Base-by-base conservation (phyloP, 2,329 filamentous ascomycete species). In the Hypomyces perniciosus region DNA sequence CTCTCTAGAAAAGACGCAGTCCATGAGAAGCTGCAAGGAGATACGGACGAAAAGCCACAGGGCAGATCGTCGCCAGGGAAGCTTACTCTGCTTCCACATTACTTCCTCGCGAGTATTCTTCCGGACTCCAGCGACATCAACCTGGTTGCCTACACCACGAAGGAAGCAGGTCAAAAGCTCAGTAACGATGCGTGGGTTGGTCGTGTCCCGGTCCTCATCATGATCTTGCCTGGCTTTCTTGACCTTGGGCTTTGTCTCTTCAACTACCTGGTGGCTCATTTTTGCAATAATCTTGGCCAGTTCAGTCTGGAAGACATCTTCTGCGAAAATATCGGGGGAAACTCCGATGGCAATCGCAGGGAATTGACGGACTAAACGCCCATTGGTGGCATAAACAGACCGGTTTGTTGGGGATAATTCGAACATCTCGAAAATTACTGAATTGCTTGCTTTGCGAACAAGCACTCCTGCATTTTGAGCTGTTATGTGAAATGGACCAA, bases 91-190 rank as follows among this genome's bases (percentile, higher is more conserved):
- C 2, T 57, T 52, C 66, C 69, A 81, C 8, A 77, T 50, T 1
- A 81, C 70, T n/a, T 83, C 79, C 41, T 83, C 78, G 2, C 77
- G 72, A 0, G 75, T 77, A 31, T 75, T 65, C 51, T 83, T 84
- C 42, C 55, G 62, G 26, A 83, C 8, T 45, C 43, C 29, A 10
- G 4, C 12, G 8, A 34, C 43, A 33, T 45, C 4, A 20, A 43
- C 41, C 13, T 6, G 2, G 6, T 48, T 29, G 27, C 77, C 76
- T 1, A 44, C n/a, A 6, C 70, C 65, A 9, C 63, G 61, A 2
- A 80, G 55, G 4, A 77, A 63, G 0, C 68, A 67, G 0, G 56
- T 44, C 4, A 74, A 64, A 6, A 78, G 68, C 38, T 81, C 74
- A 0, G 76, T 81, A 0, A 84, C 69, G 9, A 81, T 64, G 2